Base-by-base conservation (phyloP, 345 rosid genomes). In the Luvunga scandens region DNA sequence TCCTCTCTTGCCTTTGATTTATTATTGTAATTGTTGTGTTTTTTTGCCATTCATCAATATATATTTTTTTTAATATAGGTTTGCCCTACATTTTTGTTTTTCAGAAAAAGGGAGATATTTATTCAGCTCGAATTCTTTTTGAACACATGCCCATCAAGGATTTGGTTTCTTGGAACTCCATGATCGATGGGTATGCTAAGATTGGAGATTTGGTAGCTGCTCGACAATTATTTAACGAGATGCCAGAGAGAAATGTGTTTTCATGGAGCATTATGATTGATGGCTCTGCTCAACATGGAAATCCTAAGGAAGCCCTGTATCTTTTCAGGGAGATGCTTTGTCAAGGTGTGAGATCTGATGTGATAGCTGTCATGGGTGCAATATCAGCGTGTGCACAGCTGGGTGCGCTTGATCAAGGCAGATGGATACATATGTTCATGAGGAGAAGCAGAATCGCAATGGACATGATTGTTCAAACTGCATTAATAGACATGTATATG, bases 241-340 rank as follows among this genome's bases (percentile, higher is more conserved):
- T 84, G 87, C 83, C 83, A 0, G 68, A 63, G 69, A 88, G 66
- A 71, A 79, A 84, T 76, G 81, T 83, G 66, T 78, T 88, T 39
- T 81, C 87, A 9, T 88, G 89, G 87, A 88, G 84, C 82, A 84
- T 81, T 24, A 80, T 88, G 83, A 59, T 86, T 71, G 85, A 83
- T 72, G 87, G 89, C 60, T 81, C 72, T 59, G 80, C 81, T 75
- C 72, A 39, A 6, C 78, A 78, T 67, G 86, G 86, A 55, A 73
- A 75, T 28, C 81, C 81, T 10, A 55, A 34, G 60, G 84, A 83
- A 77, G 89, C 91, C 21, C 63, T 84, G 69, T n/a, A 30, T 48
- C 66, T 84, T 42, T 88, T 86, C 53, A 69, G 74, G 66, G 72
- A 63, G 80, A 88, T 88, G 86, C 87, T 77, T 72, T 73, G 70